phyloP scores from a whole-genome alignment of 2,329 filamentous ascomycete species.

The Calonectria pseudoturangicola region DNA sequence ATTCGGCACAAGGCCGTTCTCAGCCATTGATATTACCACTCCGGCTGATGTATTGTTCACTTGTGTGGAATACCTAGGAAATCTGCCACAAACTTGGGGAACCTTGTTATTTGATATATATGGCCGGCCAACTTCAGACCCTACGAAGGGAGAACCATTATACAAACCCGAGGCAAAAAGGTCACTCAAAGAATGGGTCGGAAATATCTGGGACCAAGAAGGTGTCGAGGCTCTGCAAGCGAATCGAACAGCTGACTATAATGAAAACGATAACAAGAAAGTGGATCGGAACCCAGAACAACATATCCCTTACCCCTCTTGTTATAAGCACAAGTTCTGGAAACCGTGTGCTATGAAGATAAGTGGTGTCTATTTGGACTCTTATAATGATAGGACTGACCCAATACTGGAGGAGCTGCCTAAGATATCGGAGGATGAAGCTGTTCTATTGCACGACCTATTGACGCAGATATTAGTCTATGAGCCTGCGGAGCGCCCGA shows the following conservation, averaged over 20 bases:
- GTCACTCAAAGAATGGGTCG: constrained; percentile 17
- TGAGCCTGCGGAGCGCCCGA: constrained; percentile 34
- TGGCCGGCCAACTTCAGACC: constrained; percentile 31
- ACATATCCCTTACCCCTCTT: neutral
- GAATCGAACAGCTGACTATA: neutral
- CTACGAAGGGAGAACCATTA: neutral
- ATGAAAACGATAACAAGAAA: neutral
- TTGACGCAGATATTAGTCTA: constrained; percentile 38
- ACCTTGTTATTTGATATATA: constrained; percentile 37
- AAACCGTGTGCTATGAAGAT: constrained; percentile 38
- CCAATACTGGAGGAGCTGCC: constrained; percentile 33
- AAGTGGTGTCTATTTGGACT: constrained; percentile 21
- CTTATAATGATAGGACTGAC: constrained; percentile 36
- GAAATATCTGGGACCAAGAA: constrained; percentile 29
- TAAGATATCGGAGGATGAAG: constrained; percentile 34
- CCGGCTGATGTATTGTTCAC: constrained; percentile 34
- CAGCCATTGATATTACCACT: constrained; percentile 20
- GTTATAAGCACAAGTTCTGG: constrained; percentile 39
- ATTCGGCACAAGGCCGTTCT: constrained; percentile 37
- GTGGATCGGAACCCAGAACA: constrained; percentile 28
- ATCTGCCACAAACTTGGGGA: constrained; percentile 28
- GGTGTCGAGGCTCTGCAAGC: constrained; percentile 12
- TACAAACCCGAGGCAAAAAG: neutral
- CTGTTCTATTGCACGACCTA: constrained; percentile 39
- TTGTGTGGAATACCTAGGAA: constrained; percentile 36